phyloP scores from a whole-genome alignment of 306 rosid species.

The Trichosanthes cucumerina region DNA sequence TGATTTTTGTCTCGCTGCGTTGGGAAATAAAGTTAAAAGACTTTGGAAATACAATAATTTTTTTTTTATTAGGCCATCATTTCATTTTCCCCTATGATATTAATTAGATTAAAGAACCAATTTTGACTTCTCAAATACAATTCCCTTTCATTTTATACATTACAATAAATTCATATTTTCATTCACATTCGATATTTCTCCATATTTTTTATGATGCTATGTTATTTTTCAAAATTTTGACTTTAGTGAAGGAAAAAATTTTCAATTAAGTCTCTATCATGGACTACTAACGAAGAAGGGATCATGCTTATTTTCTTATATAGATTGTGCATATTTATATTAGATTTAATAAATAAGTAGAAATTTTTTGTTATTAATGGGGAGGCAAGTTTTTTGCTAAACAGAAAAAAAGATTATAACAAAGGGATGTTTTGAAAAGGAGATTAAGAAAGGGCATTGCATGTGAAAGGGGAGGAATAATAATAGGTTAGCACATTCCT shows the following conservation, averaged over 20 bases:
- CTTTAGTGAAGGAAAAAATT: too few species aligned
- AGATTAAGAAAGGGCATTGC: not conserved
- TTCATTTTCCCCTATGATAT: not conserved
- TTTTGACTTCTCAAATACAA: not conserved
- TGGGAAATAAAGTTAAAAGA: not conserved
- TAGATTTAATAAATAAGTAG: not conserved
- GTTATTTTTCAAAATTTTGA: too few species aligned
- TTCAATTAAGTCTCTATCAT: too few species aligned
- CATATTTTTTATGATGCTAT: too few species aligned
- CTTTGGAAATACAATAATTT: not conserved
- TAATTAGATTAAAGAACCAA: not conserved
- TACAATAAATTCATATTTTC: not conserved
- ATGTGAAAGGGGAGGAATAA: constrained; percentile 2
- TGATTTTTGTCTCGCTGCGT: not conserved
- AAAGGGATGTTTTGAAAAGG: not conserved
- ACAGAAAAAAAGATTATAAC: not conserved
- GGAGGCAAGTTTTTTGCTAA: not conserved
- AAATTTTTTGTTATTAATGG: not conserved
- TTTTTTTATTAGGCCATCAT: not conserved
- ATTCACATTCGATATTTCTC: not conserved
- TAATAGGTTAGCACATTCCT: not conserved
- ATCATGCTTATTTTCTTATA: not conserved
- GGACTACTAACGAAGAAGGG: not conserved
- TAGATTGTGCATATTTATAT: not conserved
- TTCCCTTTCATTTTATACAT: not conserved